Percentiles rank a stretch among this genome's conserved stretches.
Conservation (phyloP, 805 yeast genomes). For the Maudiozyma turicensis region DNA sequence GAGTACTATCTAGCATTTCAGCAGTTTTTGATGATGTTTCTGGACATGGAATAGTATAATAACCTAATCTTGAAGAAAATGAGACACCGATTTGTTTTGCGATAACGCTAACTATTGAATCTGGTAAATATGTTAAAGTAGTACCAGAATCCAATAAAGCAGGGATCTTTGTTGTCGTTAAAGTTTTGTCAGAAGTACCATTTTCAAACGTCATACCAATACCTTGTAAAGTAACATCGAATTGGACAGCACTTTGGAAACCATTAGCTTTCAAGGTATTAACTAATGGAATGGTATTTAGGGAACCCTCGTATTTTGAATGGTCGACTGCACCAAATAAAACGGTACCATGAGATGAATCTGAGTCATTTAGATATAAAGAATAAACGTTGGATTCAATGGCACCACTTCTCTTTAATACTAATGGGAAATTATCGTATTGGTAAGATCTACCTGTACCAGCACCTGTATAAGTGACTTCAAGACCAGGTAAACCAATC, state of each 20-base stretch:
- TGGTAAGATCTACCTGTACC: slow-evolving; percentile 23
- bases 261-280: slow-evolving; percentile 26
- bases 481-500: slow-evolving; percentile 61
- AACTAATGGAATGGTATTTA: slow-evolving; percentile 42
- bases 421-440: slow-evolving; percentile 60
- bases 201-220: slow-evolving; percentile 10
- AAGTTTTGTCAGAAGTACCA: slow-evolving; percentile 11
- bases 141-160: slow-evolving; percentile 51
- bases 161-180: slow-evolving; percentile 18
- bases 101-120: slow-evolving; percentile 16
- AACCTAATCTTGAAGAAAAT: slow-evolving; percentile 34
- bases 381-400: slow-evolving; percentile 52
- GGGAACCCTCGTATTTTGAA: slow-evolving; percentile 46
- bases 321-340: slow-evolving; percentile 68
- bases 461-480: slow-evolving; percentile 42
- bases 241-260: slow-evolving; percentile 11
- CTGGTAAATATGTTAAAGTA: slow-evolving; percentile 41
- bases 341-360: slow-evolving; percentile 40
- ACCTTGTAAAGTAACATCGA: slow-evolving; percentile 26
- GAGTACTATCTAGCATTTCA: slow-evolving; percentile 11
- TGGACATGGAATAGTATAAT: slow-evolving; percentile 40
- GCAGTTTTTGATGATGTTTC: slow-evolving; percentile 16
- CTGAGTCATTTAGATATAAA: slow-evolving; percentile 41
- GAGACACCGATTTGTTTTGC: slow-evolving; percentile 36
- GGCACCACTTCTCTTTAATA: slow-evolving; percentile 47